phyloP scores from a whole-genome alignment of 305 asterid species.

The Solanum hybrid region DNA sequence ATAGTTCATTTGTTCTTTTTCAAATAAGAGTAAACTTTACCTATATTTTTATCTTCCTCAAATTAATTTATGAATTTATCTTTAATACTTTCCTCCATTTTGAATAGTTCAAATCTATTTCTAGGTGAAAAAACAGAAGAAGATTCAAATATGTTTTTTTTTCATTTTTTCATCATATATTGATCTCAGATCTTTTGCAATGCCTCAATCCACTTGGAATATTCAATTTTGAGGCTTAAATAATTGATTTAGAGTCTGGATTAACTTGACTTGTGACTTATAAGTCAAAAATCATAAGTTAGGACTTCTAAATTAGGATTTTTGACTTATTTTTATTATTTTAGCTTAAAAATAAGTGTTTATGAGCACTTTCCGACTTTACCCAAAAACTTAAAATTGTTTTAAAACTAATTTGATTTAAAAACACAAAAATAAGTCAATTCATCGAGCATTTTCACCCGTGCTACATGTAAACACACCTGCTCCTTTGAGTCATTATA shows the following conservation, averaged over 20 bases:
- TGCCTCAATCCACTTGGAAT: not conserved
- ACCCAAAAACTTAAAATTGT: not conserved
- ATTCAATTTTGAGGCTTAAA: not conserved
- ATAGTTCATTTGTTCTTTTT: too few species aligned
- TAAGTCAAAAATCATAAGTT: not conserved
- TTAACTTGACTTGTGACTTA: too few species aligned
- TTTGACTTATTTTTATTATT: too few species aligned
- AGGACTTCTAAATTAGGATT: too few species aligned
- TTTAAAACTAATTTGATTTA: too few species aligned
- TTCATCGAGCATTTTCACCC: not conserved
- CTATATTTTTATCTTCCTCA: too few species aligned
- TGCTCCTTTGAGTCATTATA: not conserved
- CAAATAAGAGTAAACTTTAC: too few species aligned
- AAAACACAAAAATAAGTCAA: not conserved
- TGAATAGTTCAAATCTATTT: too few species aligned
- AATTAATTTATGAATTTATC: too few species aligned
- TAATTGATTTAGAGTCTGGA: not conserved
- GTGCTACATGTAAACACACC: not conserved
- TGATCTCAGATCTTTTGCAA: not conserved
- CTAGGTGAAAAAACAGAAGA: not conserved
- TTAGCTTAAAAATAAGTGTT: too few species aligned
- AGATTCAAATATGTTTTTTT: not conserved
- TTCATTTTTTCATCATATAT: not conserved
- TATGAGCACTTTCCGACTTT: not conserved
- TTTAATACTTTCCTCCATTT: not conserved